Percentiles rank a stretch among this genome's conserved stretches.
Evolutionary conservation across 192 early-diverging fungal genomes (phyloP).

Genomic region (Coemansia sp.): DNA sequence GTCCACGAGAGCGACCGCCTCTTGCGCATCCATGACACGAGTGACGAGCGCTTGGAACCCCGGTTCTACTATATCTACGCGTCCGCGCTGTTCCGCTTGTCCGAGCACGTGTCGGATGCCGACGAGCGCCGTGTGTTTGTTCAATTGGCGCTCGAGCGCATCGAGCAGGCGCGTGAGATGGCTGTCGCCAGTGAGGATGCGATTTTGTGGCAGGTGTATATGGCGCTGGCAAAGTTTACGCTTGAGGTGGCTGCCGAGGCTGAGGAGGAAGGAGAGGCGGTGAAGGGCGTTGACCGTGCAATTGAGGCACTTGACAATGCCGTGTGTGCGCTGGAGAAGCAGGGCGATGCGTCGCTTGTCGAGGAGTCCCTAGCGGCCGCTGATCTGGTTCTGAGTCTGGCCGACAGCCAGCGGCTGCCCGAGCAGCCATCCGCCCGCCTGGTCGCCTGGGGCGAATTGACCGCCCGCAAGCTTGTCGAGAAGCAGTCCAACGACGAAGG

Average conservation of each 20-base stretch:
- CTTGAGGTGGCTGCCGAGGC: constrained; percentile 19
- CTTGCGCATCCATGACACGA: constrained; percentile 36
- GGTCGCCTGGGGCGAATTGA: constrained; percentile 27
- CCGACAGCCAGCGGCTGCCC: constrained; percentile 30
- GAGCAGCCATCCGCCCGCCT: constrained; percentile 1
- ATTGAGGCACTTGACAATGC: constrained; percentile 10
- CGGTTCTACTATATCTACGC: constrained; percentile 59
- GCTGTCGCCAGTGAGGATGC: not conserved
- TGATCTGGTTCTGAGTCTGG: constrained; percentile 37
- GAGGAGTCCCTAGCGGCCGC: constrained; percentile 12
- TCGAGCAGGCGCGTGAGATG: constrained; percentile 30
- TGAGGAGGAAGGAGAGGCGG: not conserved
- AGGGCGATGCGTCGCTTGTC: not conserved
- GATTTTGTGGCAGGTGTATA: constrained; percentile 21
- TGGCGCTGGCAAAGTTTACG: constrained; percentile 25
- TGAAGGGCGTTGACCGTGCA: too few relatives aligned
- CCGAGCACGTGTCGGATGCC: constrained; percentile 24
- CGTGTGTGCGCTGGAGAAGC: not conserved
- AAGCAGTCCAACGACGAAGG: not conserved
- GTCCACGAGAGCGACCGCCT: constrained; percentile 62
- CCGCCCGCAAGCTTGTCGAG: not conserved
- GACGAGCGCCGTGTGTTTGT: constrained; percentile 33
- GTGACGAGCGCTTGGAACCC: constrained; percentile 26
- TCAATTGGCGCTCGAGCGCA: constrained; percentile 27
- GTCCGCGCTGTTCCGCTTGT: constrained; percentile 51